Evolutionary conservation across 1,284 basidiomycete species (phyloP).

Genomic region (Taiwanofungus camphoratus): DNA sequence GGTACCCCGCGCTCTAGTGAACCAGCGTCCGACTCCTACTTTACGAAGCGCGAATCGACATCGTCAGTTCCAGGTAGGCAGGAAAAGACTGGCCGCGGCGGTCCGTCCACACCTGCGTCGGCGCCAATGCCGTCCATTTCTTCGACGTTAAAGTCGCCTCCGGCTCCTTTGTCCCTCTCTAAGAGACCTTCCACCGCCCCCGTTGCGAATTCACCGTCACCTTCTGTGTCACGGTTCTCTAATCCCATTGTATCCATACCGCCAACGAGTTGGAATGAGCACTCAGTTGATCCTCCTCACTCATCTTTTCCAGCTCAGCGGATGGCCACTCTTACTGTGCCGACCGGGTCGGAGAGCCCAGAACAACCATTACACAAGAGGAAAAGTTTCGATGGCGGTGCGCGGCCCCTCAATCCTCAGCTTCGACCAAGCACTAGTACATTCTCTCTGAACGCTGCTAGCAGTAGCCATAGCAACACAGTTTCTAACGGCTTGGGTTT

Average conservation of each 20-base stretch:
- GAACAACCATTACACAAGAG: conserved; percentile 32
- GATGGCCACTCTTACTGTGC: conserved; percentile 21
- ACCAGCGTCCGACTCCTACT: not conserved
- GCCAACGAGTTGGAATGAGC: not conserved
- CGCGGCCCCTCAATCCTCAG: conserved; percentile 45
- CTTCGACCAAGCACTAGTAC: conserved; percentile 23
- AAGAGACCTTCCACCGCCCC: not conserved
- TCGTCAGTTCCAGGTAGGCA: not conserved
- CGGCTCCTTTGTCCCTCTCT: not conserved
- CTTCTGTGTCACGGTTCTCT: not conserved
- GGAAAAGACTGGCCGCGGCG: not conserved
- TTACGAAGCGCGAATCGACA: conserved; percentile 3
- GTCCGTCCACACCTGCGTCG: not conserved
- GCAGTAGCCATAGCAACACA: not conserved
- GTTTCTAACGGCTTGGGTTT: conserved; percentile 11
- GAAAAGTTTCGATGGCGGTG: conserved; percentile 56
- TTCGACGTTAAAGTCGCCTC: not conserved
- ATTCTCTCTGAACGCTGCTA: conserved; percentile 16
- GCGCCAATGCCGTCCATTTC: not conserved
- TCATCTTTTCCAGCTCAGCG: conserved; percentile 14
- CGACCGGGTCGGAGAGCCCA: conserved; percentile 14
- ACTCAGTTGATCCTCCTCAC: conserved; percentile 6
- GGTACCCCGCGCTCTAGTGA: not conserved
- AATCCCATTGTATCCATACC: not conserved
- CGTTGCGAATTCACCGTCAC: not conserved